phyloP scores from a whole-genome alignment of 495 filamentous ascomycete genomes.

The Podospora conica region DNA sequence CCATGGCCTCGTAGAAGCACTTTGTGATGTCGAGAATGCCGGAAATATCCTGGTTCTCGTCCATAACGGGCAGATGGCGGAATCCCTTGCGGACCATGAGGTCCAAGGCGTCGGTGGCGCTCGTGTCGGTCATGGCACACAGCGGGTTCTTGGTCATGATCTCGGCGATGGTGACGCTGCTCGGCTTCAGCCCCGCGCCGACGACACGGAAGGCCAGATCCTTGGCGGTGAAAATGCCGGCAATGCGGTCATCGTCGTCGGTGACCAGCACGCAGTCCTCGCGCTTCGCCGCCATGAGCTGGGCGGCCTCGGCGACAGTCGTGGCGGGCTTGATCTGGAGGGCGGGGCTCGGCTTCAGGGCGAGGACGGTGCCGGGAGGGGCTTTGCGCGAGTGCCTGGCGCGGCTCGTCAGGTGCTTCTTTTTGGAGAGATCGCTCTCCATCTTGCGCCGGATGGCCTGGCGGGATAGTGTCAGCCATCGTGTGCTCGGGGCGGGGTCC shows the following conservation, averaged over 20 bases:
- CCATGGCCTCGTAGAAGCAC: constrained; percentile 99
- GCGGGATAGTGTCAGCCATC: constrained; percentile 24
- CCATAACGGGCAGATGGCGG: constrained; percentile 96
- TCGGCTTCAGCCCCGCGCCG: constrained; percentile 84
- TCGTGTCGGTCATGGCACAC: constrained; percentile 94
- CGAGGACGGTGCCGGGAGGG: constrained; percentile 90
- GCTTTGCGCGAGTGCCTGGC: constrained; percentile 84
- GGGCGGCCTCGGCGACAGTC: constrained; percentile 91
- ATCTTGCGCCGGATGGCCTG: constrained; percentile 95
- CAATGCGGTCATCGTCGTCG: constrained; percentile 94
- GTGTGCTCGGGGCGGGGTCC: background rate
- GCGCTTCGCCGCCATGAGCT: constrained; percentile 97
- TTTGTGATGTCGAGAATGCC: constrained; percentile 98
- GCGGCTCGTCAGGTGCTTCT: constrained; percentile 71
- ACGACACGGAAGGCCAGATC: constrained; percentile 97
- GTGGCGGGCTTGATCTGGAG: constrained; percentile 96
- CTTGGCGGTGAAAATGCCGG: constrained; percentile 98
- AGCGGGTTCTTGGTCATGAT: constrained; percentile 99
- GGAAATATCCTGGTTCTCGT: constrained; percentile 98
- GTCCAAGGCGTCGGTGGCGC: constrained; percentile 93
- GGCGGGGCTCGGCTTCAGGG: constrained; percentile 88
- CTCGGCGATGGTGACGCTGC: constrained; percentile 84
- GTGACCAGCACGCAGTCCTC: constrained; percentile 99
- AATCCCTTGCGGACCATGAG: constrained; percentile 98
- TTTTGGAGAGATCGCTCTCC: constrained; percentile 96